Percentiles rank a stretch among this genome's conserved stretches.
phyloP scores from a whole-genome alignment of 2,329 filamentous ascomycete genomes.

The Xylariaceae sp. region DNA sequence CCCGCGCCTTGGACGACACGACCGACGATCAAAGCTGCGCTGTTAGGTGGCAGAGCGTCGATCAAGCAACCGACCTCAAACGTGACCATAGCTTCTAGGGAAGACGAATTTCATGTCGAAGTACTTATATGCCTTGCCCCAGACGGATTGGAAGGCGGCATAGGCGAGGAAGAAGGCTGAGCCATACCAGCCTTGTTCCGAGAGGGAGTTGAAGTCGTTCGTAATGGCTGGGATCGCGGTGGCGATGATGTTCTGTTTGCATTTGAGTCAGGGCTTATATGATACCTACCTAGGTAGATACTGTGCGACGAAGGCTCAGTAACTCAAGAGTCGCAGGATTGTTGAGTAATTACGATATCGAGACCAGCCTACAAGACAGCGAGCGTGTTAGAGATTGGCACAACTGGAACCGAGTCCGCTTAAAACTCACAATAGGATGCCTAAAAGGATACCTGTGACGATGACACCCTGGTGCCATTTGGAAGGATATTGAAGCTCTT shows the following conservation, averaged over 20 bases:
- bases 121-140: slow-evolving; percentile 37
- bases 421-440: slow-evolving; percentile 10
- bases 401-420: background rate
- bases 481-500: slow-evolving; percentile 3
- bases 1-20: slow-evolving; percentile 37
- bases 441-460: slow-evolving; percentile 4
- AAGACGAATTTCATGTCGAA: slow-evolving; percentile 32
- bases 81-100: slow-evolving; percentile 25
- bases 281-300: too few relatives aligned
- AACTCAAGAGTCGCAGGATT: too few relatives aligned
- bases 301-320: too few relatives aligned
- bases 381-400: background rate
- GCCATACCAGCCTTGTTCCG: slow-evolving; percentile 36
- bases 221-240: slow-evolving; percentile 22
- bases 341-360: slow-evolving; percentile 10
- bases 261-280: too few relatives aligned
- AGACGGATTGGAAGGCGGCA: slow-evolving; percentile 34
- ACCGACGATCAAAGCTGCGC: slow-evolving; percentile 35
- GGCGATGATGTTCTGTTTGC: slow-evolving; percentile 15
- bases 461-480: slow-evolving; percentile 5
- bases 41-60: slow-evolving; percentile 34
- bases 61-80: slow-evolving; percentile 37
- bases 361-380: slow-evolving; percentile 6
- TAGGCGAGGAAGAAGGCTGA: slow-evolving; percentile 32
- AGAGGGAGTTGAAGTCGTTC: slow-evolving; percentile 29